Base-by-base conservation (phyloP, 257 asterid species). In the Euphrasia confusa region DNA sequence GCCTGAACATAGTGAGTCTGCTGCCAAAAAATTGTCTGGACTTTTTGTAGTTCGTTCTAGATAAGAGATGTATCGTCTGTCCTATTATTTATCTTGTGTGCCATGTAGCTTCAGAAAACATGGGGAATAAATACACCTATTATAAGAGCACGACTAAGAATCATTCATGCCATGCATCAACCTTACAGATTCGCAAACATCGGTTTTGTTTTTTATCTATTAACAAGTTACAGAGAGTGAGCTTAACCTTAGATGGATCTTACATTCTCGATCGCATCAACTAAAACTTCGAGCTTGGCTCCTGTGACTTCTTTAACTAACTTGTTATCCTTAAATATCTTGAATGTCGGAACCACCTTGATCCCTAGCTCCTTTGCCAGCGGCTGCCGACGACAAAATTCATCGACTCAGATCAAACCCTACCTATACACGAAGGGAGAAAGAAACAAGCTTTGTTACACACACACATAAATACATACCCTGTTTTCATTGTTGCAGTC, bases 401-500 rank as follows among this genome's bases (percentile, higher is more conserved):
- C 52, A 45, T 45, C 52, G 50, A 11, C 54, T 37, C 58, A 32
- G 40, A 56, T 39, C 17, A 56, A 44, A 53, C 7, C 7, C 5
- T 7, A 5, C 17, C 12, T 44, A 44, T 12, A 44, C 6, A 12
- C 1, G 12, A 17, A 11, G 50, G n/a, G 47, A 39, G 45, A 5
- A 10, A 39, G 45, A 39, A 10, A 42, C 1, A 42, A 9, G 14
- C 8, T 14, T 14, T 48, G 7, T 5, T 14, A 9, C 27, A 7
- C 3, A 2, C 24, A 21, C 1, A 21, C 24, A 21, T 54, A n/a
- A 2, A 7, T 42, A 42, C 48, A 7, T 10, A 89, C 97, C 95
- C 40, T 89, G 79, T 93, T 93, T 1, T 89, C 94, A 71, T 83
- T 80, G 86, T 85, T 89, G 86, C 99, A 93, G 73, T 93, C 99